These are phyloP conservation scores for Tulasnella calospora DNA, from an alignment of 768 basidiomycete genomes.

Conservation along the genomic window DNA sequence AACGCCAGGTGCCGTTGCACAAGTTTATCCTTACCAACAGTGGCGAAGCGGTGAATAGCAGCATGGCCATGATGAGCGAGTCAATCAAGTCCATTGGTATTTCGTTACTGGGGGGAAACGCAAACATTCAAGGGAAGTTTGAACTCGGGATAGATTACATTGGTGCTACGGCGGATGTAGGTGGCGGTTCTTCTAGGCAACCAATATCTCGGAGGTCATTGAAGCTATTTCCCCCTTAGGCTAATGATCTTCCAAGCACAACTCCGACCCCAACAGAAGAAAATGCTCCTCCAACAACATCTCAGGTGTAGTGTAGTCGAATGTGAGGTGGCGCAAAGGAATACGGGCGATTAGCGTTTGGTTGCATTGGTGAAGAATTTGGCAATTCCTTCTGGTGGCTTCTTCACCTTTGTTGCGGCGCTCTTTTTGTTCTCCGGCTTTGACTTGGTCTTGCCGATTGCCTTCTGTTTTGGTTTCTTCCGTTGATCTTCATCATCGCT, in stretches of 20 bases:
- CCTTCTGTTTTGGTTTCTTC: background rate
- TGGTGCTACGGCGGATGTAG: slow-evolving; percentile 65
- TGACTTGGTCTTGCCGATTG: background rate
- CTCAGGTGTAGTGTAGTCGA: background rate
- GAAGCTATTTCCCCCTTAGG: background rate
- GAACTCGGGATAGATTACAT: slow-evolving; percentile 82
- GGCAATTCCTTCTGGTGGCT: slow-evolving; percentile 41
- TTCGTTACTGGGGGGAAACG: slow-evolving; percentile 79
- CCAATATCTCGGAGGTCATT: background rate
- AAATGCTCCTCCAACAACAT: background rate
- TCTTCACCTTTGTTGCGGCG: slow-evolving; percentile 34
- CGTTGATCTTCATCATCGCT: slow-evolving; percentile 20
- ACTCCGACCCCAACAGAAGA: background rate
- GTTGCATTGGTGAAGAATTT: slow-evolving; percentile 41
- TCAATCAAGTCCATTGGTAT: slow-evolving; percentile 78
- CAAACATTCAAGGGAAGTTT: slow-evolving; percentile 65
- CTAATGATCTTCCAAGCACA: background rate
- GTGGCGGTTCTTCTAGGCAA: background rate
- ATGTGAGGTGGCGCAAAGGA: background rate
- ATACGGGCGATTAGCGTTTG: background rate
- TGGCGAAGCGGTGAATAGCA: slow-evolving; percentile 36
- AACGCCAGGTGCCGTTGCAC: slow-evolving; percentile 68
- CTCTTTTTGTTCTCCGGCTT: slow-evolving; percentile 33
- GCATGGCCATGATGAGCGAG: slow-evolving; percentile 71
- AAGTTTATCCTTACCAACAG: slow-evolving; percentile 45